Conservation (phyloP, 768 basidiomycete genomes). For the Hydnum rufescens region DNA sequence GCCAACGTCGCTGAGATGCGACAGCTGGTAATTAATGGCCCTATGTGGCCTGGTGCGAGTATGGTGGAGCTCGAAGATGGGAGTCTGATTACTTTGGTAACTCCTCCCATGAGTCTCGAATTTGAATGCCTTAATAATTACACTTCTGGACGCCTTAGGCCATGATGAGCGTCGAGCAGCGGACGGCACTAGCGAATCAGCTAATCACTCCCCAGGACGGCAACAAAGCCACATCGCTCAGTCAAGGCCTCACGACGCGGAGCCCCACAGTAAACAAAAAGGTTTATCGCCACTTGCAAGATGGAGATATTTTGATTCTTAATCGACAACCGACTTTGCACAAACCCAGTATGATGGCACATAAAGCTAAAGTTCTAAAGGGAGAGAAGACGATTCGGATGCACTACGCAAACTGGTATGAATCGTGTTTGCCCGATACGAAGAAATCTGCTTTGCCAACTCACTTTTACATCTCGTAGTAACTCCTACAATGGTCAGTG, state of each 20-base stretch:
- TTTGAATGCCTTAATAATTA: background rate
- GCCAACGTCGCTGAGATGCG: constrained; percentile 78
- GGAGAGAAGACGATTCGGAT: constrained; percentile 99
- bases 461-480: constrained; percentile 24
- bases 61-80: constrained; percentile 96
- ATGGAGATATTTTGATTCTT: constrained; percentile 87
- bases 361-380: constrained; percentile 72
- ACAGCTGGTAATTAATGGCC: constrained; percentile 77
- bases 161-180: constrained; percentile 58
- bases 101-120: background rate
- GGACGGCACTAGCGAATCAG: constrained; percentile 90
- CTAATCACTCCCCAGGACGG: constrained; percentile 78
- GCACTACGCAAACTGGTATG: constrained; percentile 97
- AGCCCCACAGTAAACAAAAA: constrained; percentile 73
- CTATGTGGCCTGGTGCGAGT: constrained; percentile 76
- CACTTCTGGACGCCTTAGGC: background rate
- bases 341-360: constrained; percentile 99
- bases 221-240: constrained; percentile 22
- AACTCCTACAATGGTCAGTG: constrained; percentile 91
- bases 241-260: constrained; percentile 48
- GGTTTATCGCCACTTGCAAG: constrained; percentile 83
- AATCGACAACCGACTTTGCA: constrained; percentile 98
- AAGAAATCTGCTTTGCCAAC: constrained; percentile 6
- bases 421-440: background rate
- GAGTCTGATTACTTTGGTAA: constrained; percentile 38